phyloP scores from a whole-genome alignment of 202 grass and related monocot genomes.

The Thinopyrum obtusiflorum region DNA sequence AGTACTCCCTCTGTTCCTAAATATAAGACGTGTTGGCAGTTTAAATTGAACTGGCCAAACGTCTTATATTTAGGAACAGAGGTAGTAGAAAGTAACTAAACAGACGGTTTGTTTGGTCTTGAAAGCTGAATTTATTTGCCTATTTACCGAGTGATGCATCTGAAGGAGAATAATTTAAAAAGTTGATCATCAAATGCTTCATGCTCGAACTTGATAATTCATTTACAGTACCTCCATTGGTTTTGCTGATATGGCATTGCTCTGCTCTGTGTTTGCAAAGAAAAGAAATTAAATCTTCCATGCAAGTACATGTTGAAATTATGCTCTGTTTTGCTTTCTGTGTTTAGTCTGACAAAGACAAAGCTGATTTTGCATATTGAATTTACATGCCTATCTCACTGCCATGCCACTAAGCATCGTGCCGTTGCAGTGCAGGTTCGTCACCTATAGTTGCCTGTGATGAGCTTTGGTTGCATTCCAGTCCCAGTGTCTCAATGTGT shows the following conservation, averaged over 20 bases:
- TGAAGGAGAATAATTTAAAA: neutral
- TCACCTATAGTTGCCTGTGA: neutral
- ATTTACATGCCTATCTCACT: neutral
- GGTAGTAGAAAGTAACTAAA: neutral
- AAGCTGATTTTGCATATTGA: neutral
- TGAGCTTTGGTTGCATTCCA: neutral
- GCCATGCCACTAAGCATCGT: neutral
- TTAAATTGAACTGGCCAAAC: too few species aligned
- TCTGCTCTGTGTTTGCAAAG: neutral
- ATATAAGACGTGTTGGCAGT: too few species aligned
- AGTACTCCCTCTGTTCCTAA: too few species aligned
- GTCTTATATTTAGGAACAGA: too few species aligned
- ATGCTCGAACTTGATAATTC: neutral
- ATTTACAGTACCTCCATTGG: neutral
- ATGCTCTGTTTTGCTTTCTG: neutral
- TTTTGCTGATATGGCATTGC: neutral
- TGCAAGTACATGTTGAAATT: neutral
- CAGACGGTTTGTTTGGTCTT: neutral
- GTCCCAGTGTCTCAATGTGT: neutral
- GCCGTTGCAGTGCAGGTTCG: neutral
- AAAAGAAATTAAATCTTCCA: neutral
- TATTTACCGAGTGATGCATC: neutral
- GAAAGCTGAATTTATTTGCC: neutral
- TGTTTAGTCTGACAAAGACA: neutral
- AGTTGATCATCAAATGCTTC: neutral